Conservation (phyloP, 2,329 filamentous ascomycete genomes). For the Hypoxylon sp. region DNA sequence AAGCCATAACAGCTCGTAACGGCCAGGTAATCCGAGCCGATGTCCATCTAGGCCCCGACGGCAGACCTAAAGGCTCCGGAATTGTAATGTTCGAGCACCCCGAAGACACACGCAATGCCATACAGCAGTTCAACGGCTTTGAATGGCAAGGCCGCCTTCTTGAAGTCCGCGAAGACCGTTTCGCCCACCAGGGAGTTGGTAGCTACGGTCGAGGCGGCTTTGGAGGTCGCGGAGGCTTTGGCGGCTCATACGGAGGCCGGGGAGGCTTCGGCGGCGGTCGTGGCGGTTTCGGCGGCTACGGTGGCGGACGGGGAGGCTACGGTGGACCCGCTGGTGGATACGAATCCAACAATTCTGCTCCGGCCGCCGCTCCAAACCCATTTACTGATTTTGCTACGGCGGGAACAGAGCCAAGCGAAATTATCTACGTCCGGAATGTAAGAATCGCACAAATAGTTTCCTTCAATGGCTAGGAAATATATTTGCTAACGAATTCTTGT, state of each 20-base stretch:
- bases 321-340: conserved; percentile 58
- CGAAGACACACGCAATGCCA: conserved; percentile 95
- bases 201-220: conserved; percentile 69
- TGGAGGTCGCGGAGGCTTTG: conserved; percentile 68
- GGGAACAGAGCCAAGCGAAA: conserved; percentile 84
- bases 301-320: conserved; percentile 53
- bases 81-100: conserved; percentile 97
- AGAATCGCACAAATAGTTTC: conserved; percentile 59
- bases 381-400: conserved; percentile 95
- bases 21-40: conserved; percentile 93
- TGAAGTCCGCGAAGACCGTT: conserved; percentile 96
- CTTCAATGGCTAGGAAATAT: conserved; percentile 27
- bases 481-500: conserved; percentile 47
- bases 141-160: conserved; percentile 96
- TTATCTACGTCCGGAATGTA: conserved; percentile 97
- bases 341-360: conserved; percentile 54
- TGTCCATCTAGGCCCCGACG: conserved; percentile 91
- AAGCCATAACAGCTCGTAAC: conserved; percentile 65
- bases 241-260: conserved; percentile 59
- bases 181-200: conserved; percentile 75
- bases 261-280: conserved; percentile 61
- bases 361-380: conserved; percentile 79
- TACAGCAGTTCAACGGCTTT: conserved; percentile 97
- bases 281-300: conserved; percentile 33
- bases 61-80: conserved; percentile 94